Evolutionary conservation across 805 yeast species (phyloP).

Genomic region (Pichia heedii): DNA sequence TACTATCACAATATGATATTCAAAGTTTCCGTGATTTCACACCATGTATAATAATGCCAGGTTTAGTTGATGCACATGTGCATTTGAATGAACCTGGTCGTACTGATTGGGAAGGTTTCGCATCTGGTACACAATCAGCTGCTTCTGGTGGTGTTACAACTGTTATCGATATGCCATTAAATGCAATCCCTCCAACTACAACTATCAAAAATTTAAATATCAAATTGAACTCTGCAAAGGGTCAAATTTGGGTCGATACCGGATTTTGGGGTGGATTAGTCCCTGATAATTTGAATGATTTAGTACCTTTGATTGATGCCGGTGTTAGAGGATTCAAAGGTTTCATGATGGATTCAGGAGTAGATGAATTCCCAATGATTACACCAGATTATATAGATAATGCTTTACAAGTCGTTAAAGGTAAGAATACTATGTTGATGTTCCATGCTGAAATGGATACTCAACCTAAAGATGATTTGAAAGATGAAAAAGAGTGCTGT

Average conservation of each 20-base stretch:
- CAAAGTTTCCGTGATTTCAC: slow-evolving; percentile 43
- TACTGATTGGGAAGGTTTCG: slow-evolving; percentile 98
- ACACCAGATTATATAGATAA: slow-evolving; percentile 50
- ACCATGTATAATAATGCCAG: slow-evolving; percentile 70
- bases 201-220: slow-evolving; percentile 64
- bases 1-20: slow-evolving; percentile 34
- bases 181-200: slow-evolving; percentile 94
- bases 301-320: slow-evolving; percentile 65
- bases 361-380: slow-evolving; percentile 88
- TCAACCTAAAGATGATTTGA: slow-evolving; percentile 11
- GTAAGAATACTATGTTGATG: slow-evolving; percentile 63
- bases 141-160: slow-evolving; percentile 96
- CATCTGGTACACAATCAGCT: slow-evolving; percentile 91
- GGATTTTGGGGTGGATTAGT: slow-evolving; percentile 96
- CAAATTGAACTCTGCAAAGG: slow-evolving; percentile 70
- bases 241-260: slow-evolving; percentile 84
- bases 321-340: slow-evolving; percentile 96
- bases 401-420: slow-evolving; percentile 59
- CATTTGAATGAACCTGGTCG: slow-evolving; percentile 97
- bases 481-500: slow-evolving; percentile 30
- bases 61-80: slow-evolving; percentile 88
- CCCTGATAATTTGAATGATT: slow-evolving; percentile 63
- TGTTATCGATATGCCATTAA: slow-evolving; percentile 91
- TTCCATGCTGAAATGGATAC: slow-evolving; percentile 85
- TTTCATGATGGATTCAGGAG: slow-evolving; percentile 90